These are phyloP conservation scores for Phytophthora lateralis DNA, from an alignment of 352 stramenopile genomes.

Conservation along the genomic window DNA sequence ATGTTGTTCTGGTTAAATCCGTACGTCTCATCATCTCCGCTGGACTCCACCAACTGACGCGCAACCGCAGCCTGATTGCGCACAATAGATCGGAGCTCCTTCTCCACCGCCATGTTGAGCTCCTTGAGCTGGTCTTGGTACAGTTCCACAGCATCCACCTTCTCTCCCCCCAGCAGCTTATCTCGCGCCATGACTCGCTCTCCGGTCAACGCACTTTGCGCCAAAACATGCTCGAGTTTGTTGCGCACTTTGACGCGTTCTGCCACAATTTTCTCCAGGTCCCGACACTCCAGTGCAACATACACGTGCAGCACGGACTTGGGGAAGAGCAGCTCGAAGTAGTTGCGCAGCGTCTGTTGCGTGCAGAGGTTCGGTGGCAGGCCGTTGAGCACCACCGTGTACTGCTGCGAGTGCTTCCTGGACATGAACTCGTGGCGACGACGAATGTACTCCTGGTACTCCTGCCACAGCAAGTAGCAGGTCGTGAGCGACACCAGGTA, in stretches of 20 bases:
- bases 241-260: conserved; percentile 73
- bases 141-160: conserved; percentile 78
- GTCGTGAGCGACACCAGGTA: conserved; percentile 64
- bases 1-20: conserved; percentile 28
- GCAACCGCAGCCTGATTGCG: conserved; percentile 67
- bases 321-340: conserved; percentile 76
- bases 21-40: conserved; percentile 38
- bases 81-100: conserved; percentile 72
- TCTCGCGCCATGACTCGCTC: conserved; percentile 56
- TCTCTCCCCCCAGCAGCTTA: conserved; percentile 43
- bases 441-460: conserved; percentile 79
- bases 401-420: conserved; percentile 69
- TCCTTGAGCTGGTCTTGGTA: conserved; percentile 70
- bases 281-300: conserved; percentile 74
- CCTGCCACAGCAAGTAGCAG: conserved; percentile 67
- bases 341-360: conserved; percentile 78
- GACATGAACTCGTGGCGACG: conserved; percentile 79
- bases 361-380: conserved; percentile 76
- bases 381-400: conserved; percentile 78
- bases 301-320: conserved; percentile 72
- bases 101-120: conserved; percentile 77
- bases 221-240: conserved; percentile 72
- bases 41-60: conserved; percentile 62
- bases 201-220: conserved; percentile 60
- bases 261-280: conserved; percentile 74